Percentiles rank a stretch among this genome's conserved stretches.
These are phyloP conservation scores for Tympanopsis confertula DNA, from an alignment of 2,329 filamentous ascomycete genomes.

Conservation along the genomic window DNA sequence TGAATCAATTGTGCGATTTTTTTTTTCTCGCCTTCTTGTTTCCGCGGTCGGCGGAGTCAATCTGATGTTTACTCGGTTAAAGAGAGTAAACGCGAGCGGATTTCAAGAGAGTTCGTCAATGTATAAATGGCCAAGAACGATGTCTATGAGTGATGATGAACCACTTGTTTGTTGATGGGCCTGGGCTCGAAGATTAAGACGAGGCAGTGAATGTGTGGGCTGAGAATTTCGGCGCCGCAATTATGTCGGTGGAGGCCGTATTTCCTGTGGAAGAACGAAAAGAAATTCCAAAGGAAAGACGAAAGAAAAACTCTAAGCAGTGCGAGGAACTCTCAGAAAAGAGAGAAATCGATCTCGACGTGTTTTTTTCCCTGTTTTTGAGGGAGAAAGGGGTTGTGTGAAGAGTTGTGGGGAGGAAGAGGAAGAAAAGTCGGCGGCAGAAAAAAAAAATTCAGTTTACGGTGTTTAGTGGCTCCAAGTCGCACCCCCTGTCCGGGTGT, in stretches of 20 bases:
- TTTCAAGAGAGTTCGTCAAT: no score
- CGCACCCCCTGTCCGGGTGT: no score
- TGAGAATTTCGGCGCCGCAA: background rate
- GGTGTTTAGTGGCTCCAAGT: conserved; percentile 8
- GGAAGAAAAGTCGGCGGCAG: conserved; percentile 6
- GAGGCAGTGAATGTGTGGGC: no score
- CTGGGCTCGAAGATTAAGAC: background rate
- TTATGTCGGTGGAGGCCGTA: conserved; percentile 7
- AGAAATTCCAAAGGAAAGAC: conserved; percentile 34
- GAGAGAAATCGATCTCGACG: background rate
- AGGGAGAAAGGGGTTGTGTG: conserved; percentile 7
- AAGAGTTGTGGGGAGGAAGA: conserved; percentile 18
- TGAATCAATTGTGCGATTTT: background rate
- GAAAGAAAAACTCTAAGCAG: conserved; percentile 19
- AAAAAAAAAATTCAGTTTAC: conserved; percentile 13
- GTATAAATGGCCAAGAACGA: no score
- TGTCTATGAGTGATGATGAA: background rate
- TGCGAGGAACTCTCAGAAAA: conserved; percentile 7
- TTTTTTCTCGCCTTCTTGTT: background rate
- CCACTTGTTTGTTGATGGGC: background rate
- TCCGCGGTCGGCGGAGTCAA: background rate
- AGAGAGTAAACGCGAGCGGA: background rate
- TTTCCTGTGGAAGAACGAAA: conserved; percentile 27
- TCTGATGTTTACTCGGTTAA: background rate
- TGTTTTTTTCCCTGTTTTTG: background rate